phyloP scores from a whole-genome alignment of 2,329 filamentous ascomycete species.

The Colletotrichum tofieldiae region DNA sequence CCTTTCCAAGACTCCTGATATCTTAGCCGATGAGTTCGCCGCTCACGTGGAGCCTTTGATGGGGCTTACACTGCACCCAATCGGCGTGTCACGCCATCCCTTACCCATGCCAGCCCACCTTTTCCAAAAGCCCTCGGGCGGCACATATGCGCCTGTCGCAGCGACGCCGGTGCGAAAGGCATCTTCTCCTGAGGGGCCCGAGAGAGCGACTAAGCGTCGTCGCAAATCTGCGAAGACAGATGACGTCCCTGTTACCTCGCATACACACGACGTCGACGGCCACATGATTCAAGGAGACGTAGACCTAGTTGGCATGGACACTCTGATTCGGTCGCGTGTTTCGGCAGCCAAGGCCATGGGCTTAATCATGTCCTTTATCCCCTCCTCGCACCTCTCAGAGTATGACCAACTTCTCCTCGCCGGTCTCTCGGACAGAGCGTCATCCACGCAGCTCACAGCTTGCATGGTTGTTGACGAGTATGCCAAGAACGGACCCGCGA shows the following conservation, averaged over 20 bases:
- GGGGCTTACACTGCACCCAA: constrained; percentile 88
- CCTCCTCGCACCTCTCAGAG: constrained; percentile 71
- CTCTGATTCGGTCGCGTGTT: constrained; percentile 90
- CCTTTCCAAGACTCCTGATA: constrained; percentile 74
- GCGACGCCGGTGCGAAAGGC: constrained; percentile 63
- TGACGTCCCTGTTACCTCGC: constrained; percentile 72
- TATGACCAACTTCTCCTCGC: constrained; percentile 78
- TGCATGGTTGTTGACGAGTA: constrained; percentile 92
- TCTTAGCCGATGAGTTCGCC: constrained; percentile 81
- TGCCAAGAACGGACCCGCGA: constrained; percentile 70
- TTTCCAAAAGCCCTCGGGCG: constrained; percentile 94
- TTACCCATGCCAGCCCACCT: constrained; percentile 92
- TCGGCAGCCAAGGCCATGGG: constrained; percentile 90
- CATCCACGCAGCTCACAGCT: constrained; percentile 88
- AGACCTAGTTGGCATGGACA: constrained; percentile 91
- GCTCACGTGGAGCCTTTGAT: constrained; percentile 86
- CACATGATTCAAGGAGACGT: constrained; percentile 98
- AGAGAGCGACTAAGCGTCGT: constrained; percentile 81
- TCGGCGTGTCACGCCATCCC: constrained; percentile 91
- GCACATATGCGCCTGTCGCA: constrained; percentile 76
- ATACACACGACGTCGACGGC: constrained; percentile 95
- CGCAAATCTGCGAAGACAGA: constrained; percentile 89
- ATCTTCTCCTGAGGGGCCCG: constrained; percentile 68
- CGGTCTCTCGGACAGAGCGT: constrained; percentile 80
- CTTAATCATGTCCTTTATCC: constrained; percentile 83